Conservation (phyloP, 2,329 filamentous ascomycete species). For the Fusarium sacchari region DNA sequence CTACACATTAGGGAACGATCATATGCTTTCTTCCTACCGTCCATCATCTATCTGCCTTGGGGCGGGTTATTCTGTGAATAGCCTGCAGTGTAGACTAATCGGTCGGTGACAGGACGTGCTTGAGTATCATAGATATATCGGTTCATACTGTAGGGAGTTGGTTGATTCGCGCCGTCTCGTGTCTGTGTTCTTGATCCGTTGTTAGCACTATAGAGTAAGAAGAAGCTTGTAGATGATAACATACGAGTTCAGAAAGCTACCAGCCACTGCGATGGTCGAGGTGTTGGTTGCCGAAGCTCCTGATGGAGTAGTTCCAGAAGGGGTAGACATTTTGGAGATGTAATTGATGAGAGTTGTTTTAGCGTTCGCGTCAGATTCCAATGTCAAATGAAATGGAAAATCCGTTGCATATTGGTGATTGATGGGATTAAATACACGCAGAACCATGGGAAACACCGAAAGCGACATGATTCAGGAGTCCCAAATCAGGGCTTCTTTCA, state of each 20-base stretch:
- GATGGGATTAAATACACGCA: background rate
- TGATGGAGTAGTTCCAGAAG: background rate
- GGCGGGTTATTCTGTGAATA: background rate
- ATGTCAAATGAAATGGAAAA: background rate
- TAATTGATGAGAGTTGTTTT: background rate
- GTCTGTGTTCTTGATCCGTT: background rate
- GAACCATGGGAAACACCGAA: background rate
- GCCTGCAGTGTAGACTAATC: background rate
- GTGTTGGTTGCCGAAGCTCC: background rate
- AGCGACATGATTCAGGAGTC: background rate
- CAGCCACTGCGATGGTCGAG: background rate
- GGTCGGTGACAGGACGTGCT: background rate
- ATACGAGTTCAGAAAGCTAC: background rate
- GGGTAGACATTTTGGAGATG: background rate
- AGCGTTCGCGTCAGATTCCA: background rate
- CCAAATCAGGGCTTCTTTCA: background rate
- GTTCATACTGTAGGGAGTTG: background rate
- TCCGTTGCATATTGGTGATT: background rate
- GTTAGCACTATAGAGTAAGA: accelerated
- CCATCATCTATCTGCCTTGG: background rate
- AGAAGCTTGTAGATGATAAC: background rate
- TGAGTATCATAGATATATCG: background rate
- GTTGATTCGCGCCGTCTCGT: background rate
- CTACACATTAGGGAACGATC: background rate
- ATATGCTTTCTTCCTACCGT: background rate